A percentile compares a stretch with the other conserved stretches of the same genome.
phyloP scores from a whole-genome alignment of 225 moss, liverwort and hornwort genomes.

The Marchantia polymorpha region DNA sequence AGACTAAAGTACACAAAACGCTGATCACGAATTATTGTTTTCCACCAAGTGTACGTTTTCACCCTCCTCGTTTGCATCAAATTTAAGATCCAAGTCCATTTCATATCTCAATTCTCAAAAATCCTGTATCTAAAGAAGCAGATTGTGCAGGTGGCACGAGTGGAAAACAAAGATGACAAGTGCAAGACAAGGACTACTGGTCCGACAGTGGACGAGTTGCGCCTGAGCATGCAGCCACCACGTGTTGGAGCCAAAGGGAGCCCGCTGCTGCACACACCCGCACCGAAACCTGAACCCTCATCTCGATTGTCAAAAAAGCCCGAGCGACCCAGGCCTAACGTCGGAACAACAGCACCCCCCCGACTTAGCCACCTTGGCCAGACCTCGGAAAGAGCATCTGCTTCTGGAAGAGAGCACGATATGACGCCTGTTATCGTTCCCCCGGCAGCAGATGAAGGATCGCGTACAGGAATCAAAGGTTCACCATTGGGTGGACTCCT shows the following conservation, averaged over 20 bases:
- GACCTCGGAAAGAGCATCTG: conserved; percentile 56
- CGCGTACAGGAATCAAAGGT: conserved; percentile 82
- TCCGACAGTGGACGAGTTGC: conserved; percentile 69
- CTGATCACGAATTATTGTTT: neutral
- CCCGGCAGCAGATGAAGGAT: conserved; percentile 94
- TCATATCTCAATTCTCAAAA: neutral
- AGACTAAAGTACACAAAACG: neutral
- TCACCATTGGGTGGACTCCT: conserved; percentile 65
- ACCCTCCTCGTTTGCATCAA: neutral
- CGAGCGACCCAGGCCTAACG: conserved; percentile 57
- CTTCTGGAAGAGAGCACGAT: conserved; percentile 31
- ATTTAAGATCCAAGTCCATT: neutral
- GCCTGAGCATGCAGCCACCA: conserved; percentile 95
- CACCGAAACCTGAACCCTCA: conserved; percentile 54
- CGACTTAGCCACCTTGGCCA: conserved; percentile 66
- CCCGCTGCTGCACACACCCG: conserved; percentile 20
- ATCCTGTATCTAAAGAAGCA: neutral
- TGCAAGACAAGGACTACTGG: conserved; percentile 42
- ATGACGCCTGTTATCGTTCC: conserved; percentile 37
- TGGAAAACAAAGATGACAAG: conserved; percentile 69
- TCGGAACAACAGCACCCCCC: conserved; percentile 45
- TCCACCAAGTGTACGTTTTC: neutral
- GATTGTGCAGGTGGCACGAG: conserved; percentile 53
- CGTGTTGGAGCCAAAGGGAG: conserved; percentile 64
- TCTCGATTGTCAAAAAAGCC: conserved; percentile 53